phyloP scores from a whole-genome alignment of 2,329 filamentous ascomycete genomes.

The Aspergillus sp. region DNA sequence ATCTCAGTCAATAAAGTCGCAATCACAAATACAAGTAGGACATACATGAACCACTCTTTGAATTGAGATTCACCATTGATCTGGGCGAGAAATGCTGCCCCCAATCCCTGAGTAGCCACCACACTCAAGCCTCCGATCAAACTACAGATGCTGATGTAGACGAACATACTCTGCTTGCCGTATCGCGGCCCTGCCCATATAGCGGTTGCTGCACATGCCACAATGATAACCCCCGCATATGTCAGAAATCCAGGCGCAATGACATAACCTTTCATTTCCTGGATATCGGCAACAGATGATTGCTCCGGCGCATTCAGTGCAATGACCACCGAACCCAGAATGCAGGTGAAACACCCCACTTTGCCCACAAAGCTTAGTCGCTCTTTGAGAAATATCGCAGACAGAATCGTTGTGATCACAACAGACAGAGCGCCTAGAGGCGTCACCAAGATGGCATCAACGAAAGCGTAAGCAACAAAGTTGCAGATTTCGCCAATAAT shows the following conservation, averaged over 20 bases:
- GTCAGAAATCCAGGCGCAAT: constrained; percentile 81
- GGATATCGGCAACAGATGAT: constrained; percentile 80
- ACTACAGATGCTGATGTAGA: constrained; percentile 95
- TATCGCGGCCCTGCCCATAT: constrained; percentile 82
- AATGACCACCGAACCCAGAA: constrained; percentile 89
- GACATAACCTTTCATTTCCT: constrained; percentile 88
- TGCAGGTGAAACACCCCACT: constrained; percentile 92
- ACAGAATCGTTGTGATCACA: constrained; percentile 86
- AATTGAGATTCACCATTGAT: constrained; percentile 80
- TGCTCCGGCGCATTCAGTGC: constrained; percentile 88
- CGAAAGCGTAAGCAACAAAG: constrained; percentile 95
- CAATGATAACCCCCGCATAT: constrained; percentile 79
- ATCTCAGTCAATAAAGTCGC: constrained; percentile 90
- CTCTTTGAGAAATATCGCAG: constrained; percentile 94
- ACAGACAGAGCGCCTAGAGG: constrained; percentile 88
- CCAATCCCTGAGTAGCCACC: constrained; percentile 89
- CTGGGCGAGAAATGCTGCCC: constrained; percentile 86
- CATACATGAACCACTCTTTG: constrained; percentile 96
- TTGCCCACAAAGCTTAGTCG: constrained; percentile 93
- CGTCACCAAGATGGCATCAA: constrained; percentile 92
- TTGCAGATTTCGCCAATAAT: constrained; percentile 96
- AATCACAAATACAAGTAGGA: constrained; percentile 86
- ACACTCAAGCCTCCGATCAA: constrained; percentile 92
- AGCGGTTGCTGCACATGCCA: constrained; percentile 70
- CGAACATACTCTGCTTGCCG: constrained; percentile 95